Conservation (phyloP, 2,329 filamentous ascomycete species). For the Paecilomyces fulvus region DNA sequence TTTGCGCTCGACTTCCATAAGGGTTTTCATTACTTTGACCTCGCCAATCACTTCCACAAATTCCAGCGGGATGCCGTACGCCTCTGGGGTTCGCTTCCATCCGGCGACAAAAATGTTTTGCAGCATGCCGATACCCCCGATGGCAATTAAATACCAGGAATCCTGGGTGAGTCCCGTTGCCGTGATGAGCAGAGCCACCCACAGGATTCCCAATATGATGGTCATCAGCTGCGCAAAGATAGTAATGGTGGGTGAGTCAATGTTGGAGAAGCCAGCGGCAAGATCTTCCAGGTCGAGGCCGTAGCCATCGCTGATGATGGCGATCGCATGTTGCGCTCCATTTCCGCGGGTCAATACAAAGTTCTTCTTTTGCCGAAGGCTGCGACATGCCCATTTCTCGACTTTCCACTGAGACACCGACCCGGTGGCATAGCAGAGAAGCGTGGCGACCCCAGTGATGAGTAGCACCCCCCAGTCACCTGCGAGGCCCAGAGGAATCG, state of each 20-base stretch:
- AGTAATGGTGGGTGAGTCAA: slow-evolving; percentile 3
- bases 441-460: slow-evolving; percentile 30
- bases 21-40: slow-evolving; percentile 20
- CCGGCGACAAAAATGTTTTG: slow-evolving; percentile 32
- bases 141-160: slow-evolving; percentile 32
- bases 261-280: slow-evolving; percentile 15
- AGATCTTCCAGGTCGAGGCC: slow-evolving; percentile 37
- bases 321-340: slow-evolving; percentile 32
- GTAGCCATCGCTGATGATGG: slow-evolving; percentile 23
- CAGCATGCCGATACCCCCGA: slow-evolving; percentile 28
- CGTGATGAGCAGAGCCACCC: slow-evolving; percentile 34
- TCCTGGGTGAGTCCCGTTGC: slow-evolving; percentile 25
- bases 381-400: slow-evolving; percentile 36
- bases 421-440: slow-evolving; percentile 18
- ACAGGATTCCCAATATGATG: slow-evolving; percentile 21
- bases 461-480: slow-evolving; percentile 35
- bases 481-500: slow-evolving; percentile 22
- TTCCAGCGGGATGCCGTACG: slow-evolving; percentile 9
- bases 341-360: slow-evolving; percentile 33
- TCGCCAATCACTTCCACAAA: slow-evolving; percentile 15
- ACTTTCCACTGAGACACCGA: slow-evolving; percentile 32
- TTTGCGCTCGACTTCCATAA: slow-evolving; percentile 19
- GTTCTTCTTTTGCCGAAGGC: slow-evolving; percentile 13
- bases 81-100: slow-evolving; percentile 1
- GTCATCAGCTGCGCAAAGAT: slow-evolving; percentile 9